A percentile compares a stretch with the other conserved stretches of the same genome.
Conservation (phyloP, 2,329 filamentous ascomycete genomes). For the Helicocarpus griseus region DNA sequence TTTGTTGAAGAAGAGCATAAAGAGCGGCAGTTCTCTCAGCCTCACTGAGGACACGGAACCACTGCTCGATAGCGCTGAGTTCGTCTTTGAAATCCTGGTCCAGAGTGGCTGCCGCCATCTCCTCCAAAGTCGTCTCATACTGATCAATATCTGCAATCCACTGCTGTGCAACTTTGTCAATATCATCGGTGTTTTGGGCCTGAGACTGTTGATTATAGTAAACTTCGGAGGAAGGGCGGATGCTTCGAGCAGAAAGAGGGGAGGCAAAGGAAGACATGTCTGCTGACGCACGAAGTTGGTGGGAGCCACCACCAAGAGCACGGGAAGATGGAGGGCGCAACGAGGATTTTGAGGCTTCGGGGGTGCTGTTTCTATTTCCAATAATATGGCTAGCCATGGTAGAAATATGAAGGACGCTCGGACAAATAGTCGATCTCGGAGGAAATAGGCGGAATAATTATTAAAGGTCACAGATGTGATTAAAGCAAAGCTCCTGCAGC, state of each 20-base stretch:
- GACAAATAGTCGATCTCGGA: neutral
- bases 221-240: conserved; percentile 90
- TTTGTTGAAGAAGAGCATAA: conserved; percentile 94
- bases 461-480: conserved; percentile 28
- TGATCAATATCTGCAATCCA: conserved; percentile 99
- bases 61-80: conserved; percentile 96
- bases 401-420: conserved; percentile 3
- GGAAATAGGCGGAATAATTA: conserved; percentile 2
- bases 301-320: conserved; percentile 63
- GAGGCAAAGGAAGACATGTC: conserved; percentile 82
- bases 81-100: conserved; percentile 99
- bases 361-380: conserved; percentile 92
- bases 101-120: conserved; percentile 97
- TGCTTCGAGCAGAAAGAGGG: conserved; percentile 62
- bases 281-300: conserved; percentile 86
- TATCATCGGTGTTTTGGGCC: conserved; percentile 61
- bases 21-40: conserved; percentile 90
- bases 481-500: conserved; percentile 59
- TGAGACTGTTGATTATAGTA: conserved; percentile 69
- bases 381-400: conserved; percentile 55
- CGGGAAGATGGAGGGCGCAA: conserved; percentile 78
- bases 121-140: conserved; percentile 95
- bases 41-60: conserved; percentile 96
- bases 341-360: conserved; percentile 73
- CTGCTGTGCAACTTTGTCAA: conserved; percentile 91